Evolutionary conservation across 2,329 filamentous ascomycete species (phyloP).

Genomic region (Sclerotinia spermophila): DNA sequence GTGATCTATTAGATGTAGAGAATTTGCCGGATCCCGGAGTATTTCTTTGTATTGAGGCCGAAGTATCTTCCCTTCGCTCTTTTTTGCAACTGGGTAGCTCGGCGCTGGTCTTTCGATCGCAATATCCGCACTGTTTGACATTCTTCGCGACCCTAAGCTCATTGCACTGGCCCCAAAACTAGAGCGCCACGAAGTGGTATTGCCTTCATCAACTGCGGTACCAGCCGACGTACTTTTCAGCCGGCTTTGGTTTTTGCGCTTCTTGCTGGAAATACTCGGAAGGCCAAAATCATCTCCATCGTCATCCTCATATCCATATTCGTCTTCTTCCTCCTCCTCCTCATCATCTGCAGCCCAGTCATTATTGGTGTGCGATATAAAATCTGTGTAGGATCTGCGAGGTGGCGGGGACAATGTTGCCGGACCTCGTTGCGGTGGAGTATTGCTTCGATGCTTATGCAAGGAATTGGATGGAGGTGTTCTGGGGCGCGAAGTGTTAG

Average conservation of each 20-base stretch:
- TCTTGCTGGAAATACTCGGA: constrained; percentile 88
- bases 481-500: constrained; percentile 62
- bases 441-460: constrained; percentile 51
- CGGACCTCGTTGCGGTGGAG: constrained; percentile 51
- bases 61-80: constrained; percentile 89
- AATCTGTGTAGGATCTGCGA: constrained; percentile 73
- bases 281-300: constrained; percentile 94
- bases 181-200: constrained; percentile 37
- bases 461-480: constrained; percentile 67
- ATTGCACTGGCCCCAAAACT: constrained; percentile 40
- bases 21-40: constrained; percentile 82
- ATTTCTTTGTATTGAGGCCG: constrained; percentile 98
- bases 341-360: constrained; percentile 75
- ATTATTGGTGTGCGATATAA: constrained; percentile 76
- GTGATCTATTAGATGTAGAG: constrained; percentile 89
- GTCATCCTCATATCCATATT: constrained; percentile 74
- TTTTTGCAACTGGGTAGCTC: constrained; percentile 83
- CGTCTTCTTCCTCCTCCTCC: constrained; percentile 64
- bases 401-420: constrained; percentile 58
- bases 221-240: constrained; percentile 39
- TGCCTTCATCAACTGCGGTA: constrained; percentile 24
- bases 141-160: constrained; percentile 49
- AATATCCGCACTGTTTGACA: constrained; percentile 88
- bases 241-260: constrained; percentile 54
- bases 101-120: constrained; percentile 81